Conservation (phyloP, 2,329 filamentous ascomycete species). For the Huntiella savannae region DNA sequence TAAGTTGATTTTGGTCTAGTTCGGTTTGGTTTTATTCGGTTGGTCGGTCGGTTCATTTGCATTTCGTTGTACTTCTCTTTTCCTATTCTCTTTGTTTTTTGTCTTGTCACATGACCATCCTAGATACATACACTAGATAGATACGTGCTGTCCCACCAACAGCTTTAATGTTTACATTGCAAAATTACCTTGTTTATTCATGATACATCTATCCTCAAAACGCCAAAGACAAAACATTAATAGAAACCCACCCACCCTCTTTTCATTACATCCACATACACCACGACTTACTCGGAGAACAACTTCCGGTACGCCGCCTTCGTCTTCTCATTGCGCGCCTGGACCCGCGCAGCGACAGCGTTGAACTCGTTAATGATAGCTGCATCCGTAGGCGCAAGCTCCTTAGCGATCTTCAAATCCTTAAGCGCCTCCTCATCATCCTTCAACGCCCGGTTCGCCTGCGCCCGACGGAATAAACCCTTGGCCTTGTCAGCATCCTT, state of each 20-base stretch:
- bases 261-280: background rate
- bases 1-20: background rate
- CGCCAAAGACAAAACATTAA: background rate
- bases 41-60: background rate
- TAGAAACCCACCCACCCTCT: too few species aligned
- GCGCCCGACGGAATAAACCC: constrained; percentile 65
- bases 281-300: constrained; percentile 30
- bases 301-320: constrained; percentile 88
- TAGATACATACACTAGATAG: background rate
- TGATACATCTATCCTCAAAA: background rate
- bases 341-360: constrained; percentile 56
- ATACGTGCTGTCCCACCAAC: background rate
- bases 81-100: constrained; percentile 5
- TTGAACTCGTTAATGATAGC: constrained; percentile 58
- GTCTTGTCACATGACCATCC: constrained; percentile 1
- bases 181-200: background rate
- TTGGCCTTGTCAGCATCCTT: constrained; percentile 71
- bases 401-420: constrained; percentile 57
- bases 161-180: background rate
- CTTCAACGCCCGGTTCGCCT: constrained; percentile 57
- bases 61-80: background rate
- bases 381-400: constrained; percentile 54
- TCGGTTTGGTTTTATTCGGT: background rate
- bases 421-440: constrained; percentile 66
- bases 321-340: constrained; percentile 64